Conservation (phyloP, 148 eudicot species). For the Linanthus parryae region DNA sequence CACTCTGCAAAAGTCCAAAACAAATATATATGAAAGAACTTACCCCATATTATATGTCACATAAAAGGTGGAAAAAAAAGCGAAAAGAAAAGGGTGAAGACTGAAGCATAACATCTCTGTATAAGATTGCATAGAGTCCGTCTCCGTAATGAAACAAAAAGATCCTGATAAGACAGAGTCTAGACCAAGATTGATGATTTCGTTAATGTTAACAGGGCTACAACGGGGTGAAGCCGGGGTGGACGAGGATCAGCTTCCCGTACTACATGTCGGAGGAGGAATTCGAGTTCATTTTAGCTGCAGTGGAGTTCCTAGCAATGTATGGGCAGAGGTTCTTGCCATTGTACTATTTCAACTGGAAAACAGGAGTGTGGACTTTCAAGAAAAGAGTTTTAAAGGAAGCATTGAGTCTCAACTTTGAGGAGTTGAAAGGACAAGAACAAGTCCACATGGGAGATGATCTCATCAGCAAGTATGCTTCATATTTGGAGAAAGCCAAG, state of each 20-base stretch:
- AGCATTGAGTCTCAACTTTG: background rate
- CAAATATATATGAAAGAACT: no score
- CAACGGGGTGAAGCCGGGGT: constrained; percentile 43
- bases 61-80: no score
- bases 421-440: background rate
- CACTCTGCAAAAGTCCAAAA: no score
- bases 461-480: constrained; percentile 11
- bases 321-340: constrained; percentile 61
- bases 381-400: constrained; percentile 17
- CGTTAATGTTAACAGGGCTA: constrained; percentile 35
- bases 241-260: constrained; percentile 46
- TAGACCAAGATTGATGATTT: no score
- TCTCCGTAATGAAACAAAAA: no score
- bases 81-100: no score
- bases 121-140: no score
- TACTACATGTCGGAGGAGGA: constrained; percentile 55
- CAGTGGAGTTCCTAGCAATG: constrained; percentile 47
- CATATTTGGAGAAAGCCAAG: constrained; percentile 37
- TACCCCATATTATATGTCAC: no score
- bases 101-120: no score
- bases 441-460: background rate
- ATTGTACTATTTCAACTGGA: constrained; percentile 52
- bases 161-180: no score
- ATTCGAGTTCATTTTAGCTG: constrained; percentile 53
- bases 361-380: constrained; percentile 53